These are phyloP conservation scores for Galeopsis tetrahit DNA, from an alignment of 257 asterid species.

Conservation along the genomic window DNA sequence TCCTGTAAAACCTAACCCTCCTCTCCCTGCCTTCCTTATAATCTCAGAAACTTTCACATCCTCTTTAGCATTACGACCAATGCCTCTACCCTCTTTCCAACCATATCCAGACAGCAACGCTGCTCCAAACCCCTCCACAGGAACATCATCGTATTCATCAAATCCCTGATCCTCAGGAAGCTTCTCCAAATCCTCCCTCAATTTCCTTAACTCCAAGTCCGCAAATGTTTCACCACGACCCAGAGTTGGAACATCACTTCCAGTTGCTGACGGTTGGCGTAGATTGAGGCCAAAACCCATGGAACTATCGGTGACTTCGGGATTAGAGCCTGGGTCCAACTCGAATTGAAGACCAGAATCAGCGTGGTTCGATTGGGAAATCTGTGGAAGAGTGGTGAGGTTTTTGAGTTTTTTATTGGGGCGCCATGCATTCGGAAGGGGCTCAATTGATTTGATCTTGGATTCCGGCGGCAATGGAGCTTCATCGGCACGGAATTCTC, in stretches of 20 bases:
- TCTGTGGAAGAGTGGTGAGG: slow-evolving; percentile 44
- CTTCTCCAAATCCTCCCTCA: slow-evolving; percentile 61
- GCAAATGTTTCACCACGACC: slow-evolving; percentile 27
- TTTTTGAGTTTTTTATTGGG: slow-evolving; percentile 40
- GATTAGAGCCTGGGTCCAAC: slow-evolving; percentile 45
- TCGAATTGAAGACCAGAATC: slow-evolving; percentile 62
- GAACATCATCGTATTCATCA: slow-evolving; percentile 62
- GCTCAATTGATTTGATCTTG: slow-evolving; percentile 49
- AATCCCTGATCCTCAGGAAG: slow-evolving; percentile 52
- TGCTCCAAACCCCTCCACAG: slow-evolving; percentile 73
- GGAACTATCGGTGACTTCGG: slow-evolving; percentile 46
- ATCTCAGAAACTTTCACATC: slow-evolving; percentile 62
- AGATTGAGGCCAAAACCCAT: slow-evolving; percentile 70
- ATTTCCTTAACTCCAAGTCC: slow-evolving; percentile 55
- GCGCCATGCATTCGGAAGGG: slow-evolving; percentile 68
- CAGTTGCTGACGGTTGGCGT: slow-evolving; percentile 42
- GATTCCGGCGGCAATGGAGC: slow-evolving; percentile 41
- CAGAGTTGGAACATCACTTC: not conserved
- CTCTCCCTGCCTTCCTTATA: slow-evolving; percentile 64
- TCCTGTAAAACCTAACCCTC: slow-evolving; percentile 72
- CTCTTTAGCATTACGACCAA: slow-evolving; percentile 71
- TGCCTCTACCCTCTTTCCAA: slow-evolving; percentile 81
- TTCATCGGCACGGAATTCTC: slow-evolving; percentile 63
- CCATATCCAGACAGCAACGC: slow-evolving; percentile 81
- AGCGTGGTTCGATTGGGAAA: slow-evolving; percentile 44